phyloP scores from a whole-genome alignment of 352 stramenopile species.

The Peronospora destructor region DNA sequence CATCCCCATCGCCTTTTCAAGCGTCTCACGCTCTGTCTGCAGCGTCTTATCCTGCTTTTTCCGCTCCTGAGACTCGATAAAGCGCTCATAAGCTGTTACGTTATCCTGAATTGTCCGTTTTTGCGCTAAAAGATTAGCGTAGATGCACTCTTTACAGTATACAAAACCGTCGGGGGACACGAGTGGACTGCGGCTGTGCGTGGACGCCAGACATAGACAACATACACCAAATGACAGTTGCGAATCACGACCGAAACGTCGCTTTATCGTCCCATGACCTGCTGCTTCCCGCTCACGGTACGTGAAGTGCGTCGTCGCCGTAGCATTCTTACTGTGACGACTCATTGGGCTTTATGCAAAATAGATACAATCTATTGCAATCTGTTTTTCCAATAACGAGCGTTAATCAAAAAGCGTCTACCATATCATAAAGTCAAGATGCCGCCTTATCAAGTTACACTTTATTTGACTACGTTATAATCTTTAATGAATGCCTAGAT shows the following conservation, averaged over 20 bases:
- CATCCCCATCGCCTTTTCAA: slow-evolving; percentile 48
- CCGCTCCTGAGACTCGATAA: slow-evolving; percentile 42
- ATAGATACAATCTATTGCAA: background rate
- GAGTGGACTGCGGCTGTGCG: slow-evolving; percentile 48
- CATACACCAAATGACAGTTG: slow-evolving; percentile 74
- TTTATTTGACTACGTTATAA: too few species aligned
- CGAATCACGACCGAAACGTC: slow-evolving; percentile 71
- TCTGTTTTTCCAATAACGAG: background rate
- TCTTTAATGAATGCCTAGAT: background rate
- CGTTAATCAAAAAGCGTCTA: too few species aligned
- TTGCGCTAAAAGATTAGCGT: slow-evolving; percentile 76
- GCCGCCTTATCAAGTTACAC: too few species aligned
- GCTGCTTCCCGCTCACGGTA: slow-evolving; percentile 74
- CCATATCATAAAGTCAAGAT: too few species aligned
- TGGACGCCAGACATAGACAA: slow-evolving; percentile 66
- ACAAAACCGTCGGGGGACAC: slow-evolving; percentile 65
- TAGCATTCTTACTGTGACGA: slow-evolving; percentile 86
- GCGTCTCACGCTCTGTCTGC: slow-evolving; percentile 41
- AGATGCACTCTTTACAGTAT: slow-evolving; percentile 87
- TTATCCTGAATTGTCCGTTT: slow-evolving; percentile 79
- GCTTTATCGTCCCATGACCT: slow-evolving; percentile 77
- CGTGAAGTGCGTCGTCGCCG: slow-evolving; percentile 81
- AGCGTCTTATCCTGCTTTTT: slow-evolving; percentile 44
- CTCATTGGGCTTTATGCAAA: slow-evolving; percentile 35
- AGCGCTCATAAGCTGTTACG: slow-evolving; percentile 51